Percentiles rank a stretch among this genome's conserved stretches.
Evolutionary conservation across 2,329 filamentous ascomycete species (phyloP).

Genomic region (Fulvia fulva): DNA sequence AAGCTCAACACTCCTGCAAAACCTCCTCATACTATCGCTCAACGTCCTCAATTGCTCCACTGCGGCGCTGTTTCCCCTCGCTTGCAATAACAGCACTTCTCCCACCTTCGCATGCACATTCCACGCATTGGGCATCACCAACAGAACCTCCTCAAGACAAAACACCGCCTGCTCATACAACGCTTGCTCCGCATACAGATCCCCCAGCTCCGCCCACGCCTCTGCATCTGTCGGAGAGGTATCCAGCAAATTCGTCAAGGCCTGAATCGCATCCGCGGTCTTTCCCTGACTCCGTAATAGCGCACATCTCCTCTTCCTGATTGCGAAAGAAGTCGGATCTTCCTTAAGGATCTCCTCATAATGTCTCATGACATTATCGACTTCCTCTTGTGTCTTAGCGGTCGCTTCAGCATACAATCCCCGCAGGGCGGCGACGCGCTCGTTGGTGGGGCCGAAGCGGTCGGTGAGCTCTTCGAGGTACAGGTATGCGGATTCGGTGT

Average conservation of each 20-base stretch:
- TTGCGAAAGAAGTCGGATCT: slow-evolving; percentile 75
- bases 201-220: slow-evolving; percentile 86
- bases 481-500: slow-evolving; percentile 71
- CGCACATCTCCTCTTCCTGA: slow-evolving; percentile 79
- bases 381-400: slow-evolving; percentile 60
- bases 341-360: slow-evolving; percentile 73
- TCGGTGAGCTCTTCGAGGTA: slow-evolving; percentile 71
- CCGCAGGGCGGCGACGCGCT: slow-evolving; percentile 76
- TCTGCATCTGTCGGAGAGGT: slow-evolving; percentile 86
- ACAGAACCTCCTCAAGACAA: slow-evolving; percentile 82
- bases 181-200: slow-evolving; percentile 77
- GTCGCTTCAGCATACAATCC: slow-evolving; percentile 82
- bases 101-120: slow-evolving; percentile 89
- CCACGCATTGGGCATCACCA: slow-evolving; percentile 89
- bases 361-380: slow-evolving; percentile 67
- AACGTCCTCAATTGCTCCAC: slow-evolving; percentile 49
- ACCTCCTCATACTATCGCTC: slow-evolving; percentile 73
- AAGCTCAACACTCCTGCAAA: slow-evolving; percentile 85
- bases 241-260: slow-evolving; percentile 71
- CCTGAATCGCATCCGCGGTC: slow-evolving; percentile 66
- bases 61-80: slow-evolving; percentile 31
- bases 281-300: slow-evolving; percentile 71
- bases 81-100: slow-evolving; percentile 73
- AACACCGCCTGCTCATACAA: slow-evolving; percentile 80
- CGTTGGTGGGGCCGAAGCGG: slow-evolving; percentile 80